Base-by-base conservation (phyloP, 192 early-diverging fungal species). In the Chytriomyces confervae region DNA sequence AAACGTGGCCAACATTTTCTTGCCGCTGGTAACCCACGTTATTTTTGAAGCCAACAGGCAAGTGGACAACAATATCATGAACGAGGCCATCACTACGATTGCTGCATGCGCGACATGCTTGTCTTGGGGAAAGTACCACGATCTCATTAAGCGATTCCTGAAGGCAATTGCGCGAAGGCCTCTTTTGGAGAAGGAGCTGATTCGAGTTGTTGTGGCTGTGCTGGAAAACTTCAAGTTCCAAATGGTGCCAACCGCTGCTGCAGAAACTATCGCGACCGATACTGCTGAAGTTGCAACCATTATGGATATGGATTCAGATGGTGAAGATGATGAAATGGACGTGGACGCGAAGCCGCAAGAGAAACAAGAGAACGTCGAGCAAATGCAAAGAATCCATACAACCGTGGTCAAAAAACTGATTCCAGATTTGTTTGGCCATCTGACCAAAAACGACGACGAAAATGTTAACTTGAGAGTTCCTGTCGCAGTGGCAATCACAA, bases 191-290 rank as follows among this genome's bases (percentile, higher is more conserved):
- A 96, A 95, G 82, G 86, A 92, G 6, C 82, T 95, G 62, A 91
- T 95, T 61, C 86, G 95, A n/a, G 82, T 93, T 7, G 85, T 97
- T 9, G 90, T 94, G 69, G 83, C 90, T 6, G 84, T 98, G 44
- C 75, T 98, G 71, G 96, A 98, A 66, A 88, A 84, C 57, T 98
- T 98, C 89, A 95, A 98, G 81, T 99, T 97, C 85, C 91, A 95
- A 68, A 79, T 96, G 47, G 86, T 61, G 18, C 46, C 76, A 20
- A 72, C 18, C 2, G 46, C 89, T 44, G 20, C 68, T 13, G 77
- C 47, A 20, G 77, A 50, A 27, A n/a, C 18, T 24, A 51, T 44
- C 23, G 62, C 20, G 11, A 48, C 57, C 62, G 77, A 79, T 23
- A 66, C 36, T 18, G 44, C 62, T 20, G 43, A 36, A 13, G 62